Base-by-base conservation (phyloP, 1,284 basidiomycete species). In the Takashimella tepidaria region DNA sequence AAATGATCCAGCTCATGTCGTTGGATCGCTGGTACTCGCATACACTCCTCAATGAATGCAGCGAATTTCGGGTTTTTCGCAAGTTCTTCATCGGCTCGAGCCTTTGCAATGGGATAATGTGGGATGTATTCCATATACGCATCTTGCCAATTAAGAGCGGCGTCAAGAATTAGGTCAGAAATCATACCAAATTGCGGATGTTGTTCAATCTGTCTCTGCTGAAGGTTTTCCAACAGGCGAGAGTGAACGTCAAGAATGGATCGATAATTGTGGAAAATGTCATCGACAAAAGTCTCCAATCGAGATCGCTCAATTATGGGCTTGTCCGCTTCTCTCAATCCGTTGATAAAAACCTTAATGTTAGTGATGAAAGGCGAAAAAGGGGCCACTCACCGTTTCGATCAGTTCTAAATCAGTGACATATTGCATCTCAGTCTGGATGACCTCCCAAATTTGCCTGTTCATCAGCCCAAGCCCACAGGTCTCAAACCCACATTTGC, bases 351-450 rank as follows among this genome's bases (percentile, higher is more conserved):
- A 5, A 79, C 66, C 74, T 77, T n/a, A 53, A 47, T 41, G 20
- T 49, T 37, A 37, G 59, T 37, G 31, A 26, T n/a, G n/a, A n/a
- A 45, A 24, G 31, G 22, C n/a, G 25, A 4, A n/a, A 20, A 23
- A 23, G 4, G 1, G 41, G 8, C 12, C 16, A 73, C 83, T 49
- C 55, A 90, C 88, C 50, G 78, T 81, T 57, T 91, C 87, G 53
- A 98, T 87, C 51, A 88, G 86, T 68, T 93, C 88, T 24, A 99
- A 76, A 78, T 99, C 96, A 54, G 85, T 86, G 11, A 96, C 88
- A 70, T 97, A 98, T 49, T 86, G 84, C 86, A 95, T 93, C 76
- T 99, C 95, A 54, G 88, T 89, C 67, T 93, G 88, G 68, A 98
- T 95, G 47, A 98, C 78, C 75, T 98, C 95, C 66, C 93, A 95